phyloP scores from a whole-genome alignment of 805 yeast species.

The Pichia deserticola region DNA sequence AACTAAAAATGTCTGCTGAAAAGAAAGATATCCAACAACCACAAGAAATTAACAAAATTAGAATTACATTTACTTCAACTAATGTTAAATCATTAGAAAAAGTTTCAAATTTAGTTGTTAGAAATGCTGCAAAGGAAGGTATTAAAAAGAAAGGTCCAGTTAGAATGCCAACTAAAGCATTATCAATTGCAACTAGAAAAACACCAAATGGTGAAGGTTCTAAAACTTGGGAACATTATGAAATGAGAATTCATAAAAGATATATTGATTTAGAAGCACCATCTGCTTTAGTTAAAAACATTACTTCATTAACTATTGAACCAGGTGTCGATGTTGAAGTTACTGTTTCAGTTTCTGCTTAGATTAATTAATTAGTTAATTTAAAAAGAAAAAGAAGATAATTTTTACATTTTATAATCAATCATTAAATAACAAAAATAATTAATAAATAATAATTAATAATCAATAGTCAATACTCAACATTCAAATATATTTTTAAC shows the following conservation, averaged over 20 bases:
- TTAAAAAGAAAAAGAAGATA: background rate
- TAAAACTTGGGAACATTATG: conserved; percentile 99
- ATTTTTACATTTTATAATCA: too few relatives aligned
- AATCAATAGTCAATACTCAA: too few relatives aligned
- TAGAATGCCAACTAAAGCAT: conserved; percentile 99
- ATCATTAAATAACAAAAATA: too few relatives aligned
- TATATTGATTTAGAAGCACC: conserved; percentile 97
- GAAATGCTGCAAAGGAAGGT: conserved; percentile 75
- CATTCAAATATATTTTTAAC: conserved; percentile 22
- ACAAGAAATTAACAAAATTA: conserved; percentile 88
- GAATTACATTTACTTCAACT: conserved; percentile 98
- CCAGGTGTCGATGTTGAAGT: conserved; percentile 99
- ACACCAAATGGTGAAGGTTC: conserved; percentile 99
- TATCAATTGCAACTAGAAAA: conserved; percentile 98
- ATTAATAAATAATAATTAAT: too few relatives aligned
- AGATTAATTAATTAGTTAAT: conserved; percentile 25
- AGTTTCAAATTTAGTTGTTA: conserved; percentile 85
- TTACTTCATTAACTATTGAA: conserved; percentile 96
- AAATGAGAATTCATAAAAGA: conserved; percentile 99
- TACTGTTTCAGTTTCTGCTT: conserved; percentile 83
- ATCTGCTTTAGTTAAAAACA: conserved; percentile 84
- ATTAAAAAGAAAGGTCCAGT: conserved; percentile 97
- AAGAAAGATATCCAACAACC: conserved; percentile 77
- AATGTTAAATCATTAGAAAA: conserved; percentile 97
- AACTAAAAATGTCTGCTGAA: conserved; percentile 61